phyloP scores from a whole-genome alignment of 805 yeast species.

The Dipodascopsis tothii region DNA sequence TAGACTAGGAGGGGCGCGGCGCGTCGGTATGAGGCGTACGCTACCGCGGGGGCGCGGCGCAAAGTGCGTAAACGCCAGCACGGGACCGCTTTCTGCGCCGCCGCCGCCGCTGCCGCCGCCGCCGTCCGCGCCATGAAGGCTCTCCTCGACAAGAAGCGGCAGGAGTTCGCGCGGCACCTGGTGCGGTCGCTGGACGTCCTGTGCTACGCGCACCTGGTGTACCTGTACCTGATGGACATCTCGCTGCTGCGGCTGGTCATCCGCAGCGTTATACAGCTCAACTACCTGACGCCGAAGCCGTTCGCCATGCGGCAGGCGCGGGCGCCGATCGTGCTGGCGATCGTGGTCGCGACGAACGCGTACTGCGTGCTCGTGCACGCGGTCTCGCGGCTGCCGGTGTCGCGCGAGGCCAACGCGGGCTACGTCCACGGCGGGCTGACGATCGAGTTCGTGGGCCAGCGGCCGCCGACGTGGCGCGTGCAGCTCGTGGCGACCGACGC shows the following conservation, averaged over 20 bases:
- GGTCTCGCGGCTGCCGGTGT: slow-evolving; percentile 10
- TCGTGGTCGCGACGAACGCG: slow-evolving; percentile 11
- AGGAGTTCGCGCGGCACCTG: slow-evolving; percentile 20
- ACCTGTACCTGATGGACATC: slow-evolving; percentile 19
- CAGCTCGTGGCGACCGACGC: slow-evolving; percentile 9
- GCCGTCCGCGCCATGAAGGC: neutral
- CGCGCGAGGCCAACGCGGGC: slow-evolving; percentile 18
- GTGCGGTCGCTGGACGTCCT: slow-evolving; percentile 21
- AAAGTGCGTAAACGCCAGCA: neutral
- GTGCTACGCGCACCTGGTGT: slow-evolving; percentile 20
- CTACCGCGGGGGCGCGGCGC: too few relatives aligned
- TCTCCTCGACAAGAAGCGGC: slow-evolving; percentile 16
- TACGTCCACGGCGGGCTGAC: slow-evolving; percentile 23
- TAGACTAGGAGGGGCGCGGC: too few relatives aligned
- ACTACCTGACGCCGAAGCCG: slow-evolving; percentile 23
- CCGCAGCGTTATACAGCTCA: slow-evolving; percentile 22
- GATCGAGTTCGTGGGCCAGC: slow-evolving; percentile 22
- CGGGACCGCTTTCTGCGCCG: neutral
- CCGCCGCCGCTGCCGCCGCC: too few relatives aligned
- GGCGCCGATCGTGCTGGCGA: slow-evolving; percentile 4
- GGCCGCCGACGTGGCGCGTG: slow-evolving; percentile 15
- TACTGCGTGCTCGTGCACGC: slow-evolving; percentile 18
- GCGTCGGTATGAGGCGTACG: neutral
- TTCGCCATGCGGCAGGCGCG: slow-evolving; percentile 12
- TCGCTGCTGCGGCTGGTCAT: slow-evolving; percentile 19